phyloP scores from a whole-genome alignment of 108 stramenopile genomes.

The Cylindrotheca fusiformis region DNA sequence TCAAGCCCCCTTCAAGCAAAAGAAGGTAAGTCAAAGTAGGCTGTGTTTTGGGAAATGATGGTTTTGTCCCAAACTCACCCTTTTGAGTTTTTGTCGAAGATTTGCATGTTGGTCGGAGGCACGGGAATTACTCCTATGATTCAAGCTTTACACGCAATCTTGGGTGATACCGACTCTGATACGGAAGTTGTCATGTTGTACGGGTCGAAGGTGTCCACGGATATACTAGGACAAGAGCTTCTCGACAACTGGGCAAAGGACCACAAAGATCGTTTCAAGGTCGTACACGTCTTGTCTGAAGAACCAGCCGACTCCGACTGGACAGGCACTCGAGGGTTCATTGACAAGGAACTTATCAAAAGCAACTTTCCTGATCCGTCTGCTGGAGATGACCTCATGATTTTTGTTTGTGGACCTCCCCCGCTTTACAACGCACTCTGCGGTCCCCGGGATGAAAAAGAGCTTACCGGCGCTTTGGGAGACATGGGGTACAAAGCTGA shows the following conservation, averaged over 20 bases:
- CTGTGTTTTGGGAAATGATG: no score
- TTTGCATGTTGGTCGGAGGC: constrained; percentile 96
- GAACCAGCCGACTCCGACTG: constrained; percentile 61
- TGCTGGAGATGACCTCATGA: constrained; percentile 46
- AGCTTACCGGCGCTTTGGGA: constrained; percentile 71
- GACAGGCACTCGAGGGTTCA: constrained; percentile 79
- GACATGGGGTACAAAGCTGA: constrained; percentile 83
- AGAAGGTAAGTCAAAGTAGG: no score
- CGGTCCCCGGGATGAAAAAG: constrained; percentile 71
- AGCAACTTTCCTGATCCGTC: constrained; percentile 31
- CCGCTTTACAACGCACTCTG: constrained; percentile 86
- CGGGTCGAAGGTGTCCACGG: constrained; percentile 59
- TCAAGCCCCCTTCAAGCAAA: constrained; percentile 69
- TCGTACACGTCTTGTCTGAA: constrained; percentile 67
- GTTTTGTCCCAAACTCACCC: no score
- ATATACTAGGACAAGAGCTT: constrained; percentile 85
- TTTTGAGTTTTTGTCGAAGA: no score
- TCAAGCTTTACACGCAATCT: constrained; percentile 92
- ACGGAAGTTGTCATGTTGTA: constrained; percentile 78
- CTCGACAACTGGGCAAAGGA: constrained; percentile 61
- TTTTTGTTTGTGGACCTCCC: constrained; percentile 96
- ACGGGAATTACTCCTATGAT: constrained; percentile 98
- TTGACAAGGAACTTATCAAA: constrained; percentile 63
- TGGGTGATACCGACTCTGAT: constrained; percentile 37
- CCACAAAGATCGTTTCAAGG: constrained; percentile 42